Evolutionary conservation across 2,329 filamentous ascomycete genomes (phyloP), one percentile per base, ranked within the genome.

Genomic region (Apiospora aurea): DNA sequence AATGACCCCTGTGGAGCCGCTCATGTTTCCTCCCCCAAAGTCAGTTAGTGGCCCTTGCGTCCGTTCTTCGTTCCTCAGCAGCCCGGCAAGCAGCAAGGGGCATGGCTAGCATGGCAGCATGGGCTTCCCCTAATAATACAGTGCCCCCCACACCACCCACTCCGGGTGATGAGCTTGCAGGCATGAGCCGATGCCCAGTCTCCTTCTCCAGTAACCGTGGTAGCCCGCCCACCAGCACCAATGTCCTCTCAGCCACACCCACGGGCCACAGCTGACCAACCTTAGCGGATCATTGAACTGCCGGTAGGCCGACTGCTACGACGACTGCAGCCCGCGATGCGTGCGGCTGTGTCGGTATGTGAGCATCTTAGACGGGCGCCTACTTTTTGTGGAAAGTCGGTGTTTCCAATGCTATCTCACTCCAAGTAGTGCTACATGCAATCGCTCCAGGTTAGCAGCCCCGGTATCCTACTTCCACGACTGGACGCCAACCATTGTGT

Each of bases 101-200:
- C 57, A 64, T 64, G 57, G 57, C n/a, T n/a, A n/a, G n/a, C n/a
- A n/a, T n/a, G n/a, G n/a, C n/a, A n/a, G 57, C 57, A 64, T 64
- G 57, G 57, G 21, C 57, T 64, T 64, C 57, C 57, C 57, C 57
- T 64, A 64, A 64, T 64, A 64, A 64, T 64, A 41, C n/a, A 64
- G 41, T 10, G 21, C 29, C 57, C 57, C 57, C 57, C 57, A 64
- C 57, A 38, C 53, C 57, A 41, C 57, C 57, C 29, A 64, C 53
- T 64, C 57, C 29, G 41, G 53, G 53, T 61, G 53, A 61, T 61
- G 53, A 61, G 53, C 53, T n/a, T 49, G 46, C 46, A 49, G 46
- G 46, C 46, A 61, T 61, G 53, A 61, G 53, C 53, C 53, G 53
- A 61, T 38, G 53, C 53, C 53, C 41, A 38, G 34, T 38, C 34